Conservation (phyloP, 2,329 filamentous ascomycete species). For the Stagonosporopsis tanaceti region DNA sequence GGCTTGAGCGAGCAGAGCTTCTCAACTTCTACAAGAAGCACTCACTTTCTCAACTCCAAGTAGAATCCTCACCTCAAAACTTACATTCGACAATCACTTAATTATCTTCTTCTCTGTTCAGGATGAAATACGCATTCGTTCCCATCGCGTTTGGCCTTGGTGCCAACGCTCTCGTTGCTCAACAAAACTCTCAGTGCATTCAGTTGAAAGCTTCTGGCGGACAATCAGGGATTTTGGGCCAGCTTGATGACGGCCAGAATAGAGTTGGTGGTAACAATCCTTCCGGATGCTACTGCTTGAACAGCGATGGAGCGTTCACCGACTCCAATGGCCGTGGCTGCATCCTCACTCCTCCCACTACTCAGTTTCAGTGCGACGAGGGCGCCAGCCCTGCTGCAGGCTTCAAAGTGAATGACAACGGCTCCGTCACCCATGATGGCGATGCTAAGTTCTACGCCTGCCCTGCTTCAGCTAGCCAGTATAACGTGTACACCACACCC, state of each 20-base stretch:
- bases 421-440: conserved; percentile 61
- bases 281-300: conserved; percentile 63
- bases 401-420: conserved; percentile 64
- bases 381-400: conserved; percentile 59
- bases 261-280: conserved; percentile 62
- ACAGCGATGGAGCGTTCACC: conserved; percentile 56
- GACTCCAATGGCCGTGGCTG: conserved; percentile 67
- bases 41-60: background rate
- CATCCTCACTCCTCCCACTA: conserved; percentile 67
- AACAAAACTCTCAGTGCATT: conserved; percentile 28
- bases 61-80: background rate
- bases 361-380: conserved; percentile 68
- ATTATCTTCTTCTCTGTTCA: conserved; percentile 3
- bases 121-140: conserved; percentile 35
- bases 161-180: conserved; percentile 35
- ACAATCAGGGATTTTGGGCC: conserved; percentile 61
- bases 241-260: conserved; percentile 69
- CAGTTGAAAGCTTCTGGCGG: conserved; percentile 36
- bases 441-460: conserved; percentile 67
- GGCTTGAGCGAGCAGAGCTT: conserved; percentile 1
- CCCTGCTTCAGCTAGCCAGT: conserved; percentile 64
- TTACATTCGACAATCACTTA: conserved; percentile 8
- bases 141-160: conserved; percentile 30
- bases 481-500: conserved; percentile 62
- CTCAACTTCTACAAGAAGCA: background rate